A percentile compares a stretch with the other conserved stretches of the same genome.
These are phyloP conservation scores for Crataegus laevigata DNA, from an alignment of 306 rosid genomes.

Conservation along the genomic window DNA sequence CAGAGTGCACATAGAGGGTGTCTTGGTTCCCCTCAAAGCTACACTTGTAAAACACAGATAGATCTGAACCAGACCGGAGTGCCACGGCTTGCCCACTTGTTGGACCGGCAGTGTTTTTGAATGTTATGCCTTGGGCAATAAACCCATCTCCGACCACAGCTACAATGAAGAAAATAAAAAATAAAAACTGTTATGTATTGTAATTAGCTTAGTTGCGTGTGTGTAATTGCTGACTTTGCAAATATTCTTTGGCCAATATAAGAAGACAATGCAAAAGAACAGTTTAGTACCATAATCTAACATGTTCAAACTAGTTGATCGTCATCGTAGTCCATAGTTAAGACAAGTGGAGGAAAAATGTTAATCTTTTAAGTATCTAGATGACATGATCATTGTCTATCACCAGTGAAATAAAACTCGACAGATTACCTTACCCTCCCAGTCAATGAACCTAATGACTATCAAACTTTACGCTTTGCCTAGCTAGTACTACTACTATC, in stretches of 20 bases:
- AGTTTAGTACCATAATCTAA: slow-evolving; percentile 2
- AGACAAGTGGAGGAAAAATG: no score
- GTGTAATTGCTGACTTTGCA: neutral
- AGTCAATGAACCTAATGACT: no score
- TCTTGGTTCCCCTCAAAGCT: slow-evolving; percentile 79
- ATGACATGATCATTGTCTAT: neutral
- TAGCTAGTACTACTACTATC: no score
- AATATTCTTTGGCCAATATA: neutral
- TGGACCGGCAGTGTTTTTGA: slow-evolving; percentile 76
- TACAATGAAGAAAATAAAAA: slow-evolving; percentile 6
- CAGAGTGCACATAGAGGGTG: slow-evolving; percentile 61
- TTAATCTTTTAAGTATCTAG: no score
- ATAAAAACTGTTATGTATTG: neutral
- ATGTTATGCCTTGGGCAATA: slow-evolving; percentile 66
- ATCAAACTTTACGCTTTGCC: no score
- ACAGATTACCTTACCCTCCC: neutral
- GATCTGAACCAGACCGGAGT: slow-evolving; percentile 70
- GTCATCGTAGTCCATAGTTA: neutral
- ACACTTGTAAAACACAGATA: slow-evolving; percentile 61
- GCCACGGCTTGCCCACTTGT: slow-evolving; percentile 80
- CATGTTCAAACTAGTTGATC: neutral
- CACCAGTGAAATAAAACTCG: neutral
- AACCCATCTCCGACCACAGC: slow-evolving; percentile 68
- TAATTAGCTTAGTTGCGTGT: no score
- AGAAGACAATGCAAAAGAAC: neutral